These are phyloP conservation scores for Athelia sp. DNA, from an alignment of 1,284 basidiomycete genomes.

Conservation along the genomic window DNA sequence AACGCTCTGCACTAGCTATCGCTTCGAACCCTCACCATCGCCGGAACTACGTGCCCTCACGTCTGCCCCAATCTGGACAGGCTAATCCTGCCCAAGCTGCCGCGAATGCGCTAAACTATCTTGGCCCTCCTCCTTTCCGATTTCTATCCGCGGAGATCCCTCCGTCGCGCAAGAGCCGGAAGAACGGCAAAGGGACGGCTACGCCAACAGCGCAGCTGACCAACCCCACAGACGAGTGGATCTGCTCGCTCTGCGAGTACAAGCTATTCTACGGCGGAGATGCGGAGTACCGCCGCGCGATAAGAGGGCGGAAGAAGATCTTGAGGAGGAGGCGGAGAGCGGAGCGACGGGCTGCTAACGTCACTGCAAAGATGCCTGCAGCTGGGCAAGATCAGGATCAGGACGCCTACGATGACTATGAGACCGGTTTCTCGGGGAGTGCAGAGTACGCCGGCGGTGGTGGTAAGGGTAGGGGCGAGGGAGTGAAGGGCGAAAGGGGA, in stretches of 20 bases:
- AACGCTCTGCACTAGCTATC: constrained; percentile 78
- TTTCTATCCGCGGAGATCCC: constrained; percentile 68
- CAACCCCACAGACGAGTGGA: constrained; percentile 77
- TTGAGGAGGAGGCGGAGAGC: constrained; percentile 69
- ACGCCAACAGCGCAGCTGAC: constrained; percentile 36
- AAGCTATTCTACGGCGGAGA: constrained; percentile 80
- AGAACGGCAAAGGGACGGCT: constrained; percentile 26
- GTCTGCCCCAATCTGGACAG: constrained; percentile 57
- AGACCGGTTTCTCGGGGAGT: background rate
- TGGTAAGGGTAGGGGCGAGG: background rate
- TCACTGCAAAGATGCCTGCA: constrained; percentile 23
- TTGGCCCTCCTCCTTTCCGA: constrained; percentile 55
- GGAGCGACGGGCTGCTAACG: constrained; percentile 64
- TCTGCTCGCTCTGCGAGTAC: constrained; percentile 87
- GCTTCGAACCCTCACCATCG: constrained; percentile 89
- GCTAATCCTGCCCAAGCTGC: constrained; percentile 32
- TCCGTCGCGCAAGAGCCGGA: constrained; percentile 29
- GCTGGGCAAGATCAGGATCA: background rate
- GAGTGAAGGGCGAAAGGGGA: background rate
- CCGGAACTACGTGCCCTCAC: constrained; percentile 80
- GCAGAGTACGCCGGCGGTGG: background rate
- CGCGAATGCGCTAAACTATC: constrained; percentile 38
- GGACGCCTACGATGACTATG: background rate
- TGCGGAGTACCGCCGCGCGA: constrained; percentile 52
- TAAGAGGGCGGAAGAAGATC: constrained; percentile 75